Evolutionary conservation across 345 rosid genomes (phyloP), one percentile per base, ranked within the genome.

Genomic region (Sonneratia alba): DNA sequence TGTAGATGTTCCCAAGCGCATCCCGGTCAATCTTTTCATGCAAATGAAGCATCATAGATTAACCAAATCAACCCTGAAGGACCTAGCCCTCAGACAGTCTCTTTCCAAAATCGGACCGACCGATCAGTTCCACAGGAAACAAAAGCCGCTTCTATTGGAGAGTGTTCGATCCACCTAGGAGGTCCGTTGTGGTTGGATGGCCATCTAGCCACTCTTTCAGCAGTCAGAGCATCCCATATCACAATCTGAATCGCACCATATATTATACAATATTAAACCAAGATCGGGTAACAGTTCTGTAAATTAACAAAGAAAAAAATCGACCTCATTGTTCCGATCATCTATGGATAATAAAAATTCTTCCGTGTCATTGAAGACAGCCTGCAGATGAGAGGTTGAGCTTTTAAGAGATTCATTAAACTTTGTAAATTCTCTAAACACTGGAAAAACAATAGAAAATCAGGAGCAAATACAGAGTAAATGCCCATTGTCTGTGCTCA

Each of bases 151-250:
- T 90, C 97, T 3, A 69, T 74, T 6, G 97, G 92, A 0, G 96
- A 90, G 80, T 88, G 94, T 66, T 88, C 96, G 1, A 92, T 84
- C 96, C 94, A 92, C 3, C 92, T 87, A 0, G 97, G 91, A n/a
- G 87, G 74, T 59, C 96, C 88, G 14, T 74, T 79, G 73, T 90
- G 97, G 83, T 78, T 89, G 3, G 94, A 88, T 36, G 92, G 84
- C 92, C 86, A 90, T 73, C 72, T 88, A 73, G 93, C 91, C 73
- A 92, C 92, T 70, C 73, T 87, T 59, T 90, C 96, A 64, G 89
- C 74, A 9, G 90, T 87, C 77, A 87, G 76, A 27, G 92, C 94
- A 77, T 92, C 96, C 97, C 97, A 92, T 1, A 85, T 76, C 61
- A 88, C 87, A 14, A 90, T 83, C 86, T 92, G 92, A 71, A 75